Evolutionary conservation across 2,329 filamentous ascomycete species (phyloP).

Genomic region (Arthroderma sp.): DNA sequence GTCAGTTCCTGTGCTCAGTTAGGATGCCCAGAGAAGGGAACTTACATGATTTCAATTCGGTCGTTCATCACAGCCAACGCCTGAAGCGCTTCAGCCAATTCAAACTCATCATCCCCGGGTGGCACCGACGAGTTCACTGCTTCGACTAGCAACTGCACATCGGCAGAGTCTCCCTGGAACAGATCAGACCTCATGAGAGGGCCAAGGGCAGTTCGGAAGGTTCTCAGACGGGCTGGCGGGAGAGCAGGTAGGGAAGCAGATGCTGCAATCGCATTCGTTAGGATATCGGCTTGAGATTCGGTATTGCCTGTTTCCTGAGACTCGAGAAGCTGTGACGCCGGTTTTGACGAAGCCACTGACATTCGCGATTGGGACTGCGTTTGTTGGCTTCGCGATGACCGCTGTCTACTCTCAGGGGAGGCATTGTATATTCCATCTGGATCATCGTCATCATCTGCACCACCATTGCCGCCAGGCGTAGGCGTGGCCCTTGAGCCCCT

Average conservation of each 20-base stretch:
- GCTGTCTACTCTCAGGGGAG: constrained; percentile 27
- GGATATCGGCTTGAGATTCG: constrained; percentile 8
- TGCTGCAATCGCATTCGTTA: constrained; percentile 18
- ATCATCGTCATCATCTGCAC: constrained; percentile 41
- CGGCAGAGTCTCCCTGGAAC: constrained; percentile 71
- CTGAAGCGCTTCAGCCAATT: constrained; percentile 57
- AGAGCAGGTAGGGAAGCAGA: constrained; percentile 40
- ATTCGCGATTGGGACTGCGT: constrained; percentile 35
- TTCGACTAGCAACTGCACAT: constrained; percentile 59
- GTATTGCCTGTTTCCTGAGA: constrained; percentile 36
- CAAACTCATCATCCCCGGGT: constrained; percentile 47
- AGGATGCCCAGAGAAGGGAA: constrained; percentile 24
- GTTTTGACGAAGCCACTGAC: constrained; percentile 69
- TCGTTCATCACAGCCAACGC: constrained; percentile 71
- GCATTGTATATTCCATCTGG: constrained; percentile 44
- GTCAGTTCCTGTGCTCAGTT: constrained; percentile 3
- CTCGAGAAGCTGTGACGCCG: constrained; percentile 56
- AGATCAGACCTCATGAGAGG: constrained; percentile 68
- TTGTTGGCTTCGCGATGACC: constrained; percentile 14
- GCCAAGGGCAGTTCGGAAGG: constrained; percentile 72
- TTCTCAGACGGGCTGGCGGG: constrained; percentile 49
- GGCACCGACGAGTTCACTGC: constrained; percentile 66
- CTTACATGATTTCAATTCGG: constrained; percentile 85
- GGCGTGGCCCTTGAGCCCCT: constrained; percentile 25
- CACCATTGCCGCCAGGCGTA: neutral